Conservation (phyloP, 1,284 basidiomycete genomes). For the Polyporus tsugae region DNA sequence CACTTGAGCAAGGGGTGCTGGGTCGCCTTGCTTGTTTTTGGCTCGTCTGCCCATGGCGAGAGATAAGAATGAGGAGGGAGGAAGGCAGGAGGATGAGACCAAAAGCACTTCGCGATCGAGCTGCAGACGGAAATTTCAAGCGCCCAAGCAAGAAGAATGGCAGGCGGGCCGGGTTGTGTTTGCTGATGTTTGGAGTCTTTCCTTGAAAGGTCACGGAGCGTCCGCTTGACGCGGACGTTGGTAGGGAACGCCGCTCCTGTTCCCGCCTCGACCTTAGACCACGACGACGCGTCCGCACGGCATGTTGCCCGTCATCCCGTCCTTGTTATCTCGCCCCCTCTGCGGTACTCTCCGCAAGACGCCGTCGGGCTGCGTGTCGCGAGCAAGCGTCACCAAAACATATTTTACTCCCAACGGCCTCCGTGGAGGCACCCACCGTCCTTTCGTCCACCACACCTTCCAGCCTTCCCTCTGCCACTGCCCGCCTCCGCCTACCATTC, state of each 20-base stretch:
- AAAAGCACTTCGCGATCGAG: background rate
- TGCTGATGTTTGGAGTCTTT: constrained; percentile 4
- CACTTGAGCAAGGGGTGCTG: constrained; percentile 63
- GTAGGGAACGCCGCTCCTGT: no score
- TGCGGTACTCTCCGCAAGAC: constrained; percentile 15
- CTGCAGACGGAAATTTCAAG: constrained; percentile 28
- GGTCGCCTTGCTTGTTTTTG: constrained; percentile 89
- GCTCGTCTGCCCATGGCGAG: constrained; percentile 86
- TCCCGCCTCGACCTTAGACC: constrained; percentile 3
- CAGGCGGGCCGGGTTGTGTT: constrained; percentile 17
- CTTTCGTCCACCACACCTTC: constrained; percentile 16
- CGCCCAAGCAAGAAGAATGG: constrained; percentile 22
- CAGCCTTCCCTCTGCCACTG: background rate
- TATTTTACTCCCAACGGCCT: constrained; percentile 22
- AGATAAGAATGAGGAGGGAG: constrained; percentile 2
- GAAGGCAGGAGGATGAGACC: background rate
- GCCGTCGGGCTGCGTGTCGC: constrained; percentile 4
- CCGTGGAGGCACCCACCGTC: constrained; percentile 14
- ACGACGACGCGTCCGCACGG: constrained; percentile 1
- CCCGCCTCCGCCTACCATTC: constrained; percentile 9
- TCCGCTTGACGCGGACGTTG: no score
- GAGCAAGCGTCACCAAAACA: constrained; percentile 9
- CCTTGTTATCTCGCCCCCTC: constrained; percentile 21
- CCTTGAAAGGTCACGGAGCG: no score
- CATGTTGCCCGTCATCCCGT: constrained; percentile 24